A percentile compares a stretch with the other conserved stretches of the same genome.
phyloP scores from a whole-genome alignment of 2,329 filamentous ascomycete species.

The Sclerotiophoma versabilis region DNA sequence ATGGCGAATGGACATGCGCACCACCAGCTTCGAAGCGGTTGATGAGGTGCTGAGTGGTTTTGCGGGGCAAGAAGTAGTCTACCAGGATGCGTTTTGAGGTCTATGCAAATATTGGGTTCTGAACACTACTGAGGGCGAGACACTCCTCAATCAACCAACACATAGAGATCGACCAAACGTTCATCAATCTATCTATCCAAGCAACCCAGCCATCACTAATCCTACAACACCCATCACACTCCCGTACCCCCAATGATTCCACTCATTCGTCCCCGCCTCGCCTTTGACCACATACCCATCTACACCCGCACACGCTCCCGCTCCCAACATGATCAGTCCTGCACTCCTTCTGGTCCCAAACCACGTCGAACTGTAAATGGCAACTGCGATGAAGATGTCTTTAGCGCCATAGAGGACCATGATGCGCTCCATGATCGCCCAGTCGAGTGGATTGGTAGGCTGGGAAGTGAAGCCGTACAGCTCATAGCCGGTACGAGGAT shows the following conservation, averaged over 20 bases:
- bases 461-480: slow-evolving; percentile 48
- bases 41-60: slow-evolving; percentile 13
- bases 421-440: slow-evolving; percentile 53
- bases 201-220: slow-evolving; percentile 40
- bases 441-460: slow-evolving; percentile 37
- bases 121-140: neutral
- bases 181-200: slow-evolving; percentile 18
- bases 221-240: slow-evolving; percentile 48
- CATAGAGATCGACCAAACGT: neutral
- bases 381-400: slow-evolving; percentile 59
- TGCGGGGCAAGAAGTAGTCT: neutral
- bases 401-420: slow-evolving; percentile 58
- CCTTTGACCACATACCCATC: slow-evolving; percentile 55
- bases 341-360: slow-evolving; percentile 51
- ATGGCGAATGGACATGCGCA: slow-evolving; percentile 21
- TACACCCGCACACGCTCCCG: slow-evolving; percentile 52
- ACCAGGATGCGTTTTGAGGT: neutral
- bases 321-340: slow-evolving; percentile 54
- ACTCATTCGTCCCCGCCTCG: slow-evolving; percentile 52
- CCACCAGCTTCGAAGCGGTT: neutral
- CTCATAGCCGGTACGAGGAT: slow-evolving; percentile 43
- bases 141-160: too few species aligned
- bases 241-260: slow-evolving; percentile 60
- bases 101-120: neutral
- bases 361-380: slow-evolving; percentile 49